Conservation (phyloP, 2,329 filamentous ascomycete genomes). For the Rhexocercosporidium sp. region DNA sequence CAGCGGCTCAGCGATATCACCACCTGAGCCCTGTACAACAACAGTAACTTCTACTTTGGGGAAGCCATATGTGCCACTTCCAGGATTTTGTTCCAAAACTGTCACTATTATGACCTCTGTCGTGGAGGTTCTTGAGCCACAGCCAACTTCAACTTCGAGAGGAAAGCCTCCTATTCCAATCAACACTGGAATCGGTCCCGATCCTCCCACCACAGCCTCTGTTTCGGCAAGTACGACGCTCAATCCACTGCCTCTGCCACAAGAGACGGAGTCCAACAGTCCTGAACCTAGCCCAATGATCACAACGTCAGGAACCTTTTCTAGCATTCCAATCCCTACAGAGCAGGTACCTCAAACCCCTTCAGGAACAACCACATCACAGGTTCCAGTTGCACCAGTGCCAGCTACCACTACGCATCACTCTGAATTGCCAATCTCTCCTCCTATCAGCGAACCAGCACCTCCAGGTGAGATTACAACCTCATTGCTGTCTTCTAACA, state of each 20-base stretch:
- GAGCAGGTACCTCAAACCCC: background rate
- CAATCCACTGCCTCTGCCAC: background rate
- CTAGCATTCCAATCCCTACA: background rate
- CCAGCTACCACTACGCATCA: background rate
- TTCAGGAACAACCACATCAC: background rate
- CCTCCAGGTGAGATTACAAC: background rate
- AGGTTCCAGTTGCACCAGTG: background rate
- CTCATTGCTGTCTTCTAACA: background rate
- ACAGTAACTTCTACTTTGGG: conserved; percentile 19
- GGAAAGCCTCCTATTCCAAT: background rate
- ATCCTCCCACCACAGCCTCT: background rate
- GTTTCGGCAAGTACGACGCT: background rate
- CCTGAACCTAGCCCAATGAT: background rate
- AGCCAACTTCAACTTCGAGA: background rate
- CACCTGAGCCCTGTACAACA: conserved; percentile 12
- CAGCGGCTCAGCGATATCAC: background rate
- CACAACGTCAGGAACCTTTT: background rate
- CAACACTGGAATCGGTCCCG: background rate
- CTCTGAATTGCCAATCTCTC: background rate
- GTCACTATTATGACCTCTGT: conserved; percentile 7
- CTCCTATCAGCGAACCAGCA: background rate
- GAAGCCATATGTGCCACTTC: conserved; percentile 3
- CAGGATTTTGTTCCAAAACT: conserved; percentile 14
- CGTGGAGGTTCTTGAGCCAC: background rate
- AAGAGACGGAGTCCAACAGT: background rate